Base-by-base conservation (phyloP, 495 filamentous ascomycete genomes). In the Penicillium paradoxum region DNA sequence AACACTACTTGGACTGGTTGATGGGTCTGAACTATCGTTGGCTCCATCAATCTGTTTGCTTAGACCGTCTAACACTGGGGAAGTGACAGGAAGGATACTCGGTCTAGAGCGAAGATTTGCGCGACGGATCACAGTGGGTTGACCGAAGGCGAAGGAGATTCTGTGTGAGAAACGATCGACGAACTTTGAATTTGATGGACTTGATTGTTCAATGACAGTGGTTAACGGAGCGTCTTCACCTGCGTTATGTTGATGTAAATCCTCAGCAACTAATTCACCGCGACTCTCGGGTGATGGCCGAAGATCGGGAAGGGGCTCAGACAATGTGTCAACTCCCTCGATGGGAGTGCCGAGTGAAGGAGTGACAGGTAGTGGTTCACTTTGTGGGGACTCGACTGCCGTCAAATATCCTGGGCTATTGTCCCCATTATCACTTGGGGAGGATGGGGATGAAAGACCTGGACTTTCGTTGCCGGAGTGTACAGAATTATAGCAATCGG, bases 61-160 rank as follows among this genome's bases (percentile, higher is more conserved):
- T 7, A 60, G 29, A 33, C 37, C 34, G 0, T 40, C 34, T 5
- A 54, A n/a, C 10, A 45, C 37, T 1, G 62, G 61, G 36, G 58
- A 64, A 19, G 67, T 62, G 7, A 65, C 25, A 18, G 55, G 66
- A 33, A 55, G 62, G 22, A 77, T 60, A 38, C 65, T 75, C 6
- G 76, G 77, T 38, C 78, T 71, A 14, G 69, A 54, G 13, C 67
- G 67, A 10, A 75, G 60, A 50, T 75, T 68, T 0, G 72, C 67
- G 11, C 79, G 78, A 44, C 72, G 79, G 36, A 84, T 75, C 4
- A 83, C 75, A 13, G 81, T 84, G 17, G 76, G 72, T 24, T 76
- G 72, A 0, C 73, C 73, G 53, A 83, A 75, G 3, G 75, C 66
- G 10, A 65, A 62, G 0, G 79, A 83, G 17, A 83, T 42, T 54